Conservation (phyloP, 225 moss, liverwort and hornwort species). For the Neckera pumila region DNA sequence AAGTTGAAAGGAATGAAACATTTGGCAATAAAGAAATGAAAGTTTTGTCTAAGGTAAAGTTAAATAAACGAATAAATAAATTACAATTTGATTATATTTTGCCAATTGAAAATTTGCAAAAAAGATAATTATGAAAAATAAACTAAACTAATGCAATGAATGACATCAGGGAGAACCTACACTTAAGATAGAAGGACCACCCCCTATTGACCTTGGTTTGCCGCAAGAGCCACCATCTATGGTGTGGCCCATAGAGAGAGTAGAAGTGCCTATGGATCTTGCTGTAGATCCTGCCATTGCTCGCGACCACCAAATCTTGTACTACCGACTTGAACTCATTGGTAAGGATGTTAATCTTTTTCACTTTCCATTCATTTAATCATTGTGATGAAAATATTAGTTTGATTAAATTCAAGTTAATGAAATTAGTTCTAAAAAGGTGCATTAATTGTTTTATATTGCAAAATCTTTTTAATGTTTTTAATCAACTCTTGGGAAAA, state of each 20-base stretch:
- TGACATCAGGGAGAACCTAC: neutral
- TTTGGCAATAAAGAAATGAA: neutral
- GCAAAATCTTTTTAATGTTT: neutral
- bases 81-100: neutral
- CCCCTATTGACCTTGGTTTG: neutral
- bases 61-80: neutral
- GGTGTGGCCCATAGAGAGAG: slow-evolving; percentile 17
- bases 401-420: neutral
- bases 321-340: slow-evolving; percentile 61
- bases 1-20: too few species aligned
- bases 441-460: neutral
- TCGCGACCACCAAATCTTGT: slow-evolving; percentile 74
- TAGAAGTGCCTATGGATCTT: slow-evolving; percentile 39
- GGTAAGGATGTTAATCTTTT: slow-evolving; percentile 6
- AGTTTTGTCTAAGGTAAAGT: neutral
- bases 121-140: neutral
- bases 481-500: too few species aligned
- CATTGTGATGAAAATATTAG: neutral
- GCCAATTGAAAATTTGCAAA: neutral
- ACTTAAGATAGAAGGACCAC: neutral
- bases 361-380: too few species aligned
- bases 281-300: slow-evolving; percentile 29
- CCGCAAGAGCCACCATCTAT: neutral
- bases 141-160: neutral
- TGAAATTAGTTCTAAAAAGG: neutral